Percentiles rank a stretch among this genome's conserved stretches.
phyloP scores from a whole-genome alignment of 192 early-diverging fungal genomes.

The Podila horticola region DNA sequence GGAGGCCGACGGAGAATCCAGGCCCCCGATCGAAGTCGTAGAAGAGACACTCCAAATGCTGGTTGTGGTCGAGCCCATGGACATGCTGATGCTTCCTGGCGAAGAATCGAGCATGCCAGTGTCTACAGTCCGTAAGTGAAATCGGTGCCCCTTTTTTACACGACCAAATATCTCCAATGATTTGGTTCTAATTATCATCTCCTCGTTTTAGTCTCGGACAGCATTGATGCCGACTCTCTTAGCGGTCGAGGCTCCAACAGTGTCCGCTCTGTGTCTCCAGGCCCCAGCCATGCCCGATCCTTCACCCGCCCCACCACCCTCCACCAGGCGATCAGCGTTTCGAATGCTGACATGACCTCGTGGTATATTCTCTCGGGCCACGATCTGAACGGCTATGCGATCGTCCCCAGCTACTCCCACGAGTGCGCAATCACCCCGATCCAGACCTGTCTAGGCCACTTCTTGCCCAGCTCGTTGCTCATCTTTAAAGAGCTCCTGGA shows the following conservation, averaged over 20 bases:
- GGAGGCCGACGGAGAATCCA: slow-evolving; percentile 22
- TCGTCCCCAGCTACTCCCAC: slow-evolving; percentile 36
- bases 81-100: slow-evolving; percentile 49
- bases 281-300: background rate
- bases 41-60: slow-evolving; percentile 48
- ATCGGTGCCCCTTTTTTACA: background rate
- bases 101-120: slow-evolving; percentile 40
- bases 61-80: slow-evolving; percentile 49
- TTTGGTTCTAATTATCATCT: background rate
- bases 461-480: slow-evolving; percentile 15
- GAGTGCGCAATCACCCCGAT: slow-evolving; percentile 49
- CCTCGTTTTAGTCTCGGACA: slow-evolving; percentile 26
- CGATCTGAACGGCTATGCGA: slow-evolving; percentile 44
- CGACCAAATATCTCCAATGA: background rate
- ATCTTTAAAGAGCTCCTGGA: slow-evolving; percentile 47
- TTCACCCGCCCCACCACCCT: slow-evolving; percentile 17
- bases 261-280: slow-evolving; percentile 34
- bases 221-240: slow-evolving; percentile 33
- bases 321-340: slow-evolving; percentile 38
- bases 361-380: slow-evolving; percentile 49
- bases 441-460: slow-evolving; percentile 42
- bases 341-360: slow-evolving; percentile 45
- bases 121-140: slow-evolving; percentile 26
- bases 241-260: slow-evolving; percentile 34
- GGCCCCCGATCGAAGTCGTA: slow-evolving; percentile 38